Percentiles rank a stretch among this genome's conserved stretches.
phyloP scores from a whole-genome alignment of 768 basidiomycete genomes.

The Leucosporidium scottii region DNA sequence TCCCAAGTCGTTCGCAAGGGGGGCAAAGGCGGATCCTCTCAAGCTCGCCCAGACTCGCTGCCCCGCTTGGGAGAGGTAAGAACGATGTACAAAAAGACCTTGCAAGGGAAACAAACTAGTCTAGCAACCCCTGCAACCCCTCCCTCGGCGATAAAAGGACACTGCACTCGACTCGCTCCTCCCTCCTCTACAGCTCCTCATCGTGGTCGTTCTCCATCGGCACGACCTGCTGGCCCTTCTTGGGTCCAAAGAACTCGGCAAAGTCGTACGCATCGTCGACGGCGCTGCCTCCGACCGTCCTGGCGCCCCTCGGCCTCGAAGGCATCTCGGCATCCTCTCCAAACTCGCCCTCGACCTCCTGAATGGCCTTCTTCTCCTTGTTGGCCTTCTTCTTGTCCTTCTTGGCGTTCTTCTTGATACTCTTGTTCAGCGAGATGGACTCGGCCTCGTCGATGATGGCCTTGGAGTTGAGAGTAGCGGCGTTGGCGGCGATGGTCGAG shows the following conservation, averaged over 20 bases:
- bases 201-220: neutral
- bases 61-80: too few relatives aligned
- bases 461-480: conserved; percentile 13
- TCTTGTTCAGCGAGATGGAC: conserved; percentile 34
- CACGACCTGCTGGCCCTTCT: neutral
- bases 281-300: conserved; percentile 7
- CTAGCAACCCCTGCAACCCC: too few relatives aligned
- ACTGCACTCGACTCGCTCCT: neutral
- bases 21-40: too few relatives aligned
- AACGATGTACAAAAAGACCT: too few relatives aligned
- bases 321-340: conserved; percentile 29
- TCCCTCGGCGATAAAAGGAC: too few relatives aligned
- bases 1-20: too few relatives aligned
- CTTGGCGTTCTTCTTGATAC: conserved; percentile 32
- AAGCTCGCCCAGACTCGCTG: too few relatives aligned
- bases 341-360: conserved; percentile 24
- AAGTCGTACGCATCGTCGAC: conserved; percentile 31
- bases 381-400: conserved; percentile 37
- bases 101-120: too few relatives aligned
- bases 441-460: conserved; percentile 25
- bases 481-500: neutral
- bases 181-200: neutral
- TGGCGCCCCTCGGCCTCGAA: conserved; percentile 12
- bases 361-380: conserved; percentile 16
- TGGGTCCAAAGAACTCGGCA: conserved; percentile 21